Evolutionary conservation across 1,284 basidiomycete species (phyloP), one percentile per base, ranked within the genome.

Genomic region (Marasmius sp.): DNA sequence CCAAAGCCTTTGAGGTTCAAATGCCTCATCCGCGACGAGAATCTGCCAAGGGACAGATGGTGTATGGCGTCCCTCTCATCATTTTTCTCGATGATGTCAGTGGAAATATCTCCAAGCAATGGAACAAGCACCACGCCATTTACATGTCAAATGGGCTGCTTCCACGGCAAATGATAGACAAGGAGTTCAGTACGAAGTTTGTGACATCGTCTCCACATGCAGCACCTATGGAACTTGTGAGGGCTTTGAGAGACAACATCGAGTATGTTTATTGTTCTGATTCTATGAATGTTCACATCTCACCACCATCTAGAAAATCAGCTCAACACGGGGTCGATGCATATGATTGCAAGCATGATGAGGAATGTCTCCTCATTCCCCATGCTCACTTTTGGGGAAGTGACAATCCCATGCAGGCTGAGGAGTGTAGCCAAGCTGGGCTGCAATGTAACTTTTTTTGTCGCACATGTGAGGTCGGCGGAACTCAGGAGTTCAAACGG

Each of bases 361-460:
- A 52, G 27, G 50, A 34, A n/a, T 52, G 50, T 34, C 27, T 52
- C 22, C 34, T 52, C 9, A 34, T 34, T 7, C 50, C 69, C 9
- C 60, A 48, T 18, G 50, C 65, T 6, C 64, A 67, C 18, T 51
- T 39, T 16, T 57, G 71, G 7, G 71, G 72, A 0, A 71, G 68
- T 5, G 72, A 75, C 52, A 75, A 75, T 55, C 74, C 71, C 0
- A 67, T 69, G 62, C 71, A 72, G 47, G 65, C 69, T 0, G 70
- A 73, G 41, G 63, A 67, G 20, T 52, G 62, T 1, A 68, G 64
- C 0, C 70, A 72, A 56, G 68, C 68, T 6, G 70, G 72, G 2
- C 64, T 61, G 0, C 62, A 66, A 22, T 67, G 62, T 0, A 72
- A 72, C 20, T 57, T 37, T 9, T 51, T 57, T 7, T 75, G 72